These are phyloP conservation scores for Lepidium campestre DNA, from an alignment of 441 rosid genomes.

Conservation along the genomic window DNA sequence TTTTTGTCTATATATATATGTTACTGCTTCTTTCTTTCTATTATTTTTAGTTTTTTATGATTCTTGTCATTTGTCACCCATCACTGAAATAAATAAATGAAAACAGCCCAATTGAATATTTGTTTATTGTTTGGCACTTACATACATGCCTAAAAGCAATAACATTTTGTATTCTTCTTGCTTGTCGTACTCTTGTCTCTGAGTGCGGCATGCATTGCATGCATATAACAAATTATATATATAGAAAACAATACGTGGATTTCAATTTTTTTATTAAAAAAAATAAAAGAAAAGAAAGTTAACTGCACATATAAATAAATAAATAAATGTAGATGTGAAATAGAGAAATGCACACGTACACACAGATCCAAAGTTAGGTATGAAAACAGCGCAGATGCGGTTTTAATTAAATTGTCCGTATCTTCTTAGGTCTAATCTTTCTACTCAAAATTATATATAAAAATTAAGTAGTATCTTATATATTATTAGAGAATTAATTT, in stretches of 20 bases:
- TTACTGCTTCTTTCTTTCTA: not conserved
- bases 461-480: too few relatives aligned
- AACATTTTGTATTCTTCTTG: slow-evolving; percentile 18
- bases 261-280: not conserved
- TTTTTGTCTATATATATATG: not conserved
- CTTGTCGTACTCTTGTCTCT: slow-evolving; percentile 14
- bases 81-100: not conserved
- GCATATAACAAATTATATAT: slow-evolving; percentile 2
- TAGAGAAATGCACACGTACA: slow-evolving; percentile 25
- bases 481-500: too few relatives aligned
- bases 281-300: not conserved
- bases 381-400: slow-evolving; percentile 13
- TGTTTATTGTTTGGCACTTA: slow-evolving; percentile 7
- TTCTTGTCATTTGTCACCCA: slow-evolving; percentile 13
- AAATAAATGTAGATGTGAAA: not conserved
- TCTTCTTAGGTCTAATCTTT: not conserved
- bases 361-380: slow-evolving; percentile 25
- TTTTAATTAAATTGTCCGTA: slow-evolving; percentile 7
- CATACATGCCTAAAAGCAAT: slow-evolving; percentile 14
- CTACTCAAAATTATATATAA: too few relatives aligned
- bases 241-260: not conserved
- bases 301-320: not conserved
- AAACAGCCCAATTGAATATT: not conserved
- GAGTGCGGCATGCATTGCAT: not conserved
- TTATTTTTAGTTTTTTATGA: too few relatives aligned